Conservation (phyloP, 2,329 filamentous ascomycete genomes). For the Arthroderma sp. region DNA sequence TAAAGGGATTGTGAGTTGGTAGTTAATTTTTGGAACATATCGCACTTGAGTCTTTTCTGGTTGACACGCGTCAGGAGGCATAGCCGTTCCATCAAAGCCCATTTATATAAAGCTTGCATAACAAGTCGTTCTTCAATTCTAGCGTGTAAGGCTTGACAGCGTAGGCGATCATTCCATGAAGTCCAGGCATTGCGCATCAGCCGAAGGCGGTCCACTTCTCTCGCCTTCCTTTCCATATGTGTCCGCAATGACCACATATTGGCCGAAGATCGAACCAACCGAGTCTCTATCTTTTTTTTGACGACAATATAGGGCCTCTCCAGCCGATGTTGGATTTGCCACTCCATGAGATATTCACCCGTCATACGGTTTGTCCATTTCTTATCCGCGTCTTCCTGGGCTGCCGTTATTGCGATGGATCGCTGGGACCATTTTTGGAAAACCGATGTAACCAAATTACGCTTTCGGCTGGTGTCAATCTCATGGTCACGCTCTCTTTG, state of each 20-base stretch:
- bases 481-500: conserved; percentile 28
- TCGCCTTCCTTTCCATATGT: conserved; percentile 35
- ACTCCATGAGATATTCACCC: conserved; percentile 28
- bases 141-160: conserved; percentile 38
- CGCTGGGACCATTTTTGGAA: conserved; percentile 25
- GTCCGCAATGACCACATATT: conserved; percentile 37
- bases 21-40: conserved; percentile 27
- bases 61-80: conserved; percentile 27
- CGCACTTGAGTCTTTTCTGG: conserved; percentile 27
- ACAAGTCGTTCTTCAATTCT: conserved; percentile 44
- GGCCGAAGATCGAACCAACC: conserved; percentile 35
- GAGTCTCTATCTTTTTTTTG: conserved; percentile 30
- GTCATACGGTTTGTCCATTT: conserved; percentile 22
- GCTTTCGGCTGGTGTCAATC: conserved; percentile 22
- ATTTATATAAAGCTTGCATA: conserved; percentile 46
- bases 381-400: conserved; percentile 19
- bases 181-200: conserved; percentile 46
- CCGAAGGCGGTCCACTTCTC: conserved; percentile 37
- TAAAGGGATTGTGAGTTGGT: conserved; percentile 26
- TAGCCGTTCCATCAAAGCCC: conserved; percentile 41
- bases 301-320: conserved; percentile 30
- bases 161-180: conserved; percentile 48
- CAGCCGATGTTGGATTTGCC: conserved; percentile 30
- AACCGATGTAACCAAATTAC: conserved; percentile 15
- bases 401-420: conserved; percentile 16